phyloP scores from a whole-genome alignment of 768 basidiomycete species.

The Lactarius sanguifluus region DNA sequence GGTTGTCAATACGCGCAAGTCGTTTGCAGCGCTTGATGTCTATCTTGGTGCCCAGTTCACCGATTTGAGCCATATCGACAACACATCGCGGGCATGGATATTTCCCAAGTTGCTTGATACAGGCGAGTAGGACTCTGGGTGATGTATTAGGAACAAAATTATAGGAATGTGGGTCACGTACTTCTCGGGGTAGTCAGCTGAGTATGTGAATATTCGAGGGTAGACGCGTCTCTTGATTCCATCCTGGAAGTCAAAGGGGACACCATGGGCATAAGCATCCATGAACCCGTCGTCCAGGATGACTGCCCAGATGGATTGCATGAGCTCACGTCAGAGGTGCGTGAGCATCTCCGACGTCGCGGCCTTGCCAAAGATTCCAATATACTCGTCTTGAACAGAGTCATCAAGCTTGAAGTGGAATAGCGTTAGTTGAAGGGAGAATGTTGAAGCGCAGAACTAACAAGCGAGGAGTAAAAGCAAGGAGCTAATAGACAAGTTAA shows the following conservation, averaged over 20 bases:
- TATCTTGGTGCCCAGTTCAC: too few relatives aligned
- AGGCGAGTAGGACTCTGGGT: conserved; percentile 33
- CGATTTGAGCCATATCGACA: neutral
- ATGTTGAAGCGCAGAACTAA: too few relatives aligned
- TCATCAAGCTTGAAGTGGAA: conserved; percentile 34
- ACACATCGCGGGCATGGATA: conserved; percentile 36
- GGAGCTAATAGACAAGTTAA: too few relatives aligned
- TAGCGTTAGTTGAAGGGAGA: too few relatives aligned
- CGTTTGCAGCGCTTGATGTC: too few relatives aligned
- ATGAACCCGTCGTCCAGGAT: conserved; percentile 32
- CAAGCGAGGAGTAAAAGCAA: too few relatives aligned
- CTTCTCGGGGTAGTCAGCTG: conserved; percentile 42
- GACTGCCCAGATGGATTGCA: conserved; percentile 35
- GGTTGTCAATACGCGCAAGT: conserved; percentile 26
- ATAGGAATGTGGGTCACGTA: conserved; percentile 14
- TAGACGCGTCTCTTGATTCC: conserved; percentile 32
- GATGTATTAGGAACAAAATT: too few relatives aligned
- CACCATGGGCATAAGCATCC: conserved; percentile 34
- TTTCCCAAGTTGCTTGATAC: conserved; percentile 10
- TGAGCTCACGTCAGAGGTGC: conserved; percentile 37
- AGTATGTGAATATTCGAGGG: conserved; percentile 35
- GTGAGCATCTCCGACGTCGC: conserved; percentile 28
- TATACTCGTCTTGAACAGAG: conserved; percentile 32
- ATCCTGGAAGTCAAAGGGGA: conserved; percentile 34
- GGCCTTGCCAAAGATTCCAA: too few relatives aligned